Percentiles rank a stretch among this genome's conserved stretches.
phyloP scores from a whole-genome alignment of 23 red algal species.

The Agarophyton chilense region DNA sequence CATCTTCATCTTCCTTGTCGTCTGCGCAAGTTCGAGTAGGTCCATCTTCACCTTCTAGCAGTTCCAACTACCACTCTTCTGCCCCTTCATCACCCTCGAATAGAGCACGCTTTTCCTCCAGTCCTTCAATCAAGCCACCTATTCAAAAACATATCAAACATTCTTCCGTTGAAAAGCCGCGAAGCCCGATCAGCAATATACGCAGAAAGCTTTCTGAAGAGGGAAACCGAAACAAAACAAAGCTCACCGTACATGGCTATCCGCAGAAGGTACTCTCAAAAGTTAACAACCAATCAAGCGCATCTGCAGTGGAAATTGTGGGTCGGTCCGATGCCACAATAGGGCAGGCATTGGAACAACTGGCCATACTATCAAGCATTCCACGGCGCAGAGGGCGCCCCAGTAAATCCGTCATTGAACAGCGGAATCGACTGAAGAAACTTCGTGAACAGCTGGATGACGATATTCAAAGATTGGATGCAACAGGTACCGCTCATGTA shows the following conservation, averaged over 20 bases:
- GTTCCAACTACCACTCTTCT: constrained; percentile 20
- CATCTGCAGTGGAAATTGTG: background rate
- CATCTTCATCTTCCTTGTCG: background rate
- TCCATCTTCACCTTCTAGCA: background rate
- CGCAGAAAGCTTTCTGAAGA: background rate
- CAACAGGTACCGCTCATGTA: background rate
- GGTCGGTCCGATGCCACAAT: constrained; percentile 7
- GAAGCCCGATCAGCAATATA: background rate
- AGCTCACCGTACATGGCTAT: background rate
- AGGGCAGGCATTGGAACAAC: background rate
- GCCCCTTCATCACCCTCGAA: background rate
- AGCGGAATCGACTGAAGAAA: background rate
- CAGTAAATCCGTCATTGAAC: constrained; percentile 24
- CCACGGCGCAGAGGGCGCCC: constrained; percentile 15
- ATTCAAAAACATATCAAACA: background rate
- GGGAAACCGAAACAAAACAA: background rate
- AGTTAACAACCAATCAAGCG: background rate
- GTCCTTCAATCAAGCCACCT: background rate
- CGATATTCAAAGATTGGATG: background rate
- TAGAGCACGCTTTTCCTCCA: background rate
- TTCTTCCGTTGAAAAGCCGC: background rate
- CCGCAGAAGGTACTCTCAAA: background rate
- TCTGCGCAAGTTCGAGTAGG: background rate
- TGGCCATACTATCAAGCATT: background rate
- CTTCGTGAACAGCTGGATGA: background rate